Base-by-base conservation (phyloP, 2,329 filamentous ascomycete genomes). In the Neocatenulostroma microsporum region DNA sequence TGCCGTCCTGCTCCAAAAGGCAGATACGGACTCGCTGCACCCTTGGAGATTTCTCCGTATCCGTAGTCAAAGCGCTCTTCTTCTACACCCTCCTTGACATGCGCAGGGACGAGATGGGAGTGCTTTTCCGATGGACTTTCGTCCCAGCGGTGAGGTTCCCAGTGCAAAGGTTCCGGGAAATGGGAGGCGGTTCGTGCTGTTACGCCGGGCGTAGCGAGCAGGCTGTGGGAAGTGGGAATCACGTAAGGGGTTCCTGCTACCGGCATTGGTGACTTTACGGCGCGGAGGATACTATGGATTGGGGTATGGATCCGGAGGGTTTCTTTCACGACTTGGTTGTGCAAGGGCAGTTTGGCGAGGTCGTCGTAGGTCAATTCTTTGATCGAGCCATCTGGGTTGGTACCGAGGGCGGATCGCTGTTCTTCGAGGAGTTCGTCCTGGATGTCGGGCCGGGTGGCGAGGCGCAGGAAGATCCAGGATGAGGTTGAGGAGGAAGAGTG, bases 61-160 rank as follows among this genome's bases (percentile, higher is more conserved):
- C 89, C 89, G 60, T 95, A 95, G 60, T 95, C 89, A 43, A 89
- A 75, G 66, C 85, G 86, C 66, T 79, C 75, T 9, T 72, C 69
- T 20, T 39, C 45, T 4, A 56, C 50, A 30, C 42, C 48, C 17
- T 54, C 51, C 36, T 50, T 55, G 24, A 56, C 41, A 33, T 51
- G 47, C 21, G 41, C 40, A 1, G 55, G 55, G 2, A 47, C 40
- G 11, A 58, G 47, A 21, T 47, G 48, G 7, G 46, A 41, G 48
- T 56, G 40, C 44, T 61, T 47, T 44, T 55, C 39, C 15, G 56
- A 46, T 67, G 75, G 76, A 39, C 73, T 76, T 45, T 75, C 71
- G 50, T 86, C 78, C 89, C 89, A 96, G 39, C 89, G 81, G 64
- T 91, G 85, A 33, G 89, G 89, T 57, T 95, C 82, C 88, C 89